Conservation (phyloP, 169 alveolate genomes). For the Eimeria sp. region DNA sequence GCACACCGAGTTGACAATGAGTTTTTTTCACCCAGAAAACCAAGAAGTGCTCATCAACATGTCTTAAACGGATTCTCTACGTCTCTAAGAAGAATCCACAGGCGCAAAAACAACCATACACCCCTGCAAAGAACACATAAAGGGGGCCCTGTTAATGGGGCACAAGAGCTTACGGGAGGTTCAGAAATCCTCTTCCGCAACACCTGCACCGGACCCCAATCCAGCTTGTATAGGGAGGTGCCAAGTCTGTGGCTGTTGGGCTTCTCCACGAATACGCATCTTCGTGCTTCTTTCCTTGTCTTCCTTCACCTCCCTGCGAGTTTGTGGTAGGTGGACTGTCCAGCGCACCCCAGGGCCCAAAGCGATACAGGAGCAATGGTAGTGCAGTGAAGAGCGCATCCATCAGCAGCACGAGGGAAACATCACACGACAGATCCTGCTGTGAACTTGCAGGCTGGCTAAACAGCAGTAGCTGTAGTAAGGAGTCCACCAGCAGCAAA, state of each 20-base stretch:
- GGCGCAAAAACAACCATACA: neutral
- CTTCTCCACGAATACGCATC: neutral
- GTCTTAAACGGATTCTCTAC: neutral
- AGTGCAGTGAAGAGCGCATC: slow-evolving; percentile 29
- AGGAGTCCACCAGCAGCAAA: slow-evolving; percentile 34
- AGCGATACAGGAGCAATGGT: slow-evolving; percentile 7
- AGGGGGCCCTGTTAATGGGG: neutral
- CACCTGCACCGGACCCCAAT: neutral
- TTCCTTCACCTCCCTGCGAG: neutral
- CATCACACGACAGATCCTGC: neutral
- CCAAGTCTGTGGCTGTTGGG: neutral
- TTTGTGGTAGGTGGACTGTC: neutral
- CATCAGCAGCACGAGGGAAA: neutral
- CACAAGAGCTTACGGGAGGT: neutral
- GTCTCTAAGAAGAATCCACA: neutral
- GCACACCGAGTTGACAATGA: neutral
- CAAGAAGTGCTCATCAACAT: neutral
- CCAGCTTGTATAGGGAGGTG: neutral
- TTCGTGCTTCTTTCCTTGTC: neutral
- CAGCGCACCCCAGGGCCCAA: slow-evolving; percentile 20
- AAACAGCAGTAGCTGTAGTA: neutral
- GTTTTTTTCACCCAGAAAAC: neutral
- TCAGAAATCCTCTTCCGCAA: neutral
- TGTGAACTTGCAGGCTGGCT: neutral
- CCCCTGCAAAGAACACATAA: neutral